Conservation (phyloP, 495 filamentous ascomycete species). For the Astrothelium macrocarpum region DNA sequence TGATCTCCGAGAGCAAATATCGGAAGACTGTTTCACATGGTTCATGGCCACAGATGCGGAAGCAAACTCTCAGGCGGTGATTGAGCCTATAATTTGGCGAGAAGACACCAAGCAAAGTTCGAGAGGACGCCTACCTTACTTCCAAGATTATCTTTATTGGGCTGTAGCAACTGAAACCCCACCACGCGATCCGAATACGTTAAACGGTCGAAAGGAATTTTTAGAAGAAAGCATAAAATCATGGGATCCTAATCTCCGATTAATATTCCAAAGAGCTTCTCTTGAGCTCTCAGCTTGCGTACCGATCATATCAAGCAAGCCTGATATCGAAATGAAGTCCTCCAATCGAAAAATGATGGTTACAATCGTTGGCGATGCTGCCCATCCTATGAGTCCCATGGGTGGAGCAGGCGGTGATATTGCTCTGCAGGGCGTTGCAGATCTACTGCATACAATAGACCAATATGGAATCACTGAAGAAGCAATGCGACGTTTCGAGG, state of each 20-base stretch:
- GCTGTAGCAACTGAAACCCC: not conserved
- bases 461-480: constrained; percentile 3
- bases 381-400: constrained; percentile 25
- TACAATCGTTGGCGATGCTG: constrained; percentile 27
- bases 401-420: constrained; percentile 10
- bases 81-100: not conserved
- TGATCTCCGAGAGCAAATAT: not conserved
- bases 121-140: not conserved
- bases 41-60: not conserved
- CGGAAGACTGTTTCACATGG: not conserved
- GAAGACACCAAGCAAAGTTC: not conserved
- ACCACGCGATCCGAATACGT: not conserved
- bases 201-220: not conserved
- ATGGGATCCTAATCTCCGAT: constrained; percentile 30
- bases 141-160: constrained; percentile 1
- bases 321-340: not conserved
- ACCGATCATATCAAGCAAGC: constrained; percentile 15
- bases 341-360: constrained; percentile 16
- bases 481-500: constrained; percentile 4
- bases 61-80: not conserved
- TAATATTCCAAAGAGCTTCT: constrained; percentile 24
- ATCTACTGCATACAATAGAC: constrained; percentile 4
- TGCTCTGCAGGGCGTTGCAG: constrained; percentile 7
- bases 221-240: constrained; percentile 17
- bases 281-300: constrained; percentile 15